Evolutionary conservation across 345 rosid species (phyloP), one percentile per base, ranked within the genome.

Genomic region (Rhizophora apiculata): DNA sequence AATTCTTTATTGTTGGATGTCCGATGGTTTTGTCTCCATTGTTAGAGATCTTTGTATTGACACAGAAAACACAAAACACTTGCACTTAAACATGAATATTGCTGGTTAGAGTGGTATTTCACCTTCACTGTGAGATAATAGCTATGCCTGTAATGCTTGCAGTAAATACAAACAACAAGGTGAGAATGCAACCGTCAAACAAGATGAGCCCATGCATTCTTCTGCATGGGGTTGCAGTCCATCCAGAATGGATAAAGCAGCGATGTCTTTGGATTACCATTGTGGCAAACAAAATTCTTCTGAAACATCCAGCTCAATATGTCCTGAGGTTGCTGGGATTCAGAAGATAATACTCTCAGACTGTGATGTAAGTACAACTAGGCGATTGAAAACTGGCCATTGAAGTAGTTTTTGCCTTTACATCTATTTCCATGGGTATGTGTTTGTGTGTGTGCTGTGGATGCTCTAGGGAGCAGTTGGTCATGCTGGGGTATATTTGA

Each of bases 271-370:
- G 27, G 75, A 60, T 20, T 68, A 62, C 49, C 70, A 70, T 55
- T 29, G 58, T 36, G 18, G 63, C 62, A 36, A 56, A 52, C 60
- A 13, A 37, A 69, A 53, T 37, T 63, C 59, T 32, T 39, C 55
- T 65, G 68, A 58, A 26, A 49, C 64, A 18, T 60, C 60, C 65
- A 39, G 18, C 37, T 63, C 73, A 34, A 26, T 46, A 48, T 31
- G 66, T 67, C 56, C 74, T 5, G 79, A 68, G 53, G 51, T 68
- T 73, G 54, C 84, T 48, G 82, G 87, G 73, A 74, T 86, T 60
- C 85, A 75, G 73, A 90, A 85, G 80, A 79, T 90, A 75, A 70
- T 76, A 63, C 88, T 86, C 72, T 61, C 87, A 29, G 85, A 81
- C 62, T 64, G 79, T 58, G 79, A 81, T 72, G 92, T 90, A 78